Conservation (phyloP, 441 rosid species). For the Adansonia rubrostipa region DNA sequence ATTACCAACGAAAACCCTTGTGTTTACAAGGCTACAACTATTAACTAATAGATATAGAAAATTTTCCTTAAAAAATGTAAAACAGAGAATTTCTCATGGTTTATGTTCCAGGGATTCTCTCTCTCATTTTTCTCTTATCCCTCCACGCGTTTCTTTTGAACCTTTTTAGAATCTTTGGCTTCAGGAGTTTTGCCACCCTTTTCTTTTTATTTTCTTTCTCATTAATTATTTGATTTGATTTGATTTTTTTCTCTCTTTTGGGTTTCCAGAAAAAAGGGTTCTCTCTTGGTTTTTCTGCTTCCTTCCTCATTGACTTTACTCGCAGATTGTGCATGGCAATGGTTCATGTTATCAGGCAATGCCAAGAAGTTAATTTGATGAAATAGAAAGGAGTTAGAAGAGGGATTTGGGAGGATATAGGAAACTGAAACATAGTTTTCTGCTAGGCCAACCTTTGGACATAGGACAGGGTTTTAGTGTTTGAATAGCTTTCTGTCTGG, state of each 20-base stretch:
- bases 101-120: conserved; percentile 1
- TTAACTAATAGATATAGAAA: not conserved
- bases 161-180: not conserved
- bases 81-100: conserved; percentile 15
- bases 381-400: not conserved
- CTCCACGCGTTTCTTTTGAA: not conserved
- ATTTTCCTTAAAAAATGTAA: not conserved
- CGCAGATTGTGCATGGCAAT: not conserved
- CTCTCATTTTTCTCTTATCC: not conserved
- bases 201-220: not conserved
- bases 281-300: not conserved
- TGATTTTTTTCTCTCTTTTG: not conserved
- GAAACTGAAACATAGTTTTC: not conserved
- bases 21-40: conserved; percentile 44
- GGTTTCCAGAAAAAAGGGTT: not conserved
- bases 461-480: not conserved
- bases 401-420: not conserved
- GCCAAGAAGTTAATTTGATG: not conserved
- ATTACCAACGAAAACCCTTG: conserved; percentile 38
- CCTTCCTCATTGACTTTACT: not conserved
- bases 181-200: not conserved
- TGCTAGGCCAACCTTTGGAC: not conserved
- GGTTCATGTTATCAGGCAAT: not conserved
- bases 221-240: not conserved
- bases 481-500: not conserved